Evolutionary conservation across 495 filamentous ascomycete genomes (phyloP).

Genomic region (Mycothermus thermophilus): DNA sequence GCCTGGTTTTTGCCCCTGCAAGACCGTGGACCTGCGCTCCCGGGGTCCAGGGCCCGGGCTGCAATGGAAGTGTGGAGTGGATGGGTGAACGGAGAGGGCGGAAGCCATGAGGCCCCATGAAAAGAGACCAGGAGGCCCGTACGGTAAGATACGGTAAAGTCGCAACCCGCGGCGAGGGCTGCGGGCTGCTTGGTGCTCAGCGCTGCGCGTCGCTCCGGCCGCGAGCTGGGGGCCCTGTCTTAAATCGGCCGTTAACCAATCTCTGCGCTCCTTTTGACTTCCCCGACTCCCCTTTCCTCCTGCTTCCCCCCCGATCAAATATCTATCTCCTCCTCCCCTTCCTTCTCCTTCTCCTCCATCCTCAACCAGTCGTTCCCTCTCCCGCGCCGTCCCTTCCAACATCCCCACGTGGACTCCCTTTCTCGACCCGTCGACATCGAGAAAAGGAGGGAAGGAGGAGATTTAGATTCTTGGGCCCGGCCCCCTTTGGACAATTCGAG

Average conservation of each 20-base stretch:
- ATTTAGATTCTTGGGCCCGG: slow-evolving; percentile 23
- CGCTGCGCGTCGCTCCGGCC: slow-evolving; percentile 13
- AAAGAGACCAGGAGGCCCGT: too few relatives aligned
- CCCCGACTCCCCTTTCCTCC: slow-evolving; percentile 41
- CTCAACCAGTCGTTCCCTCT: slow-evolving; percentile 42
- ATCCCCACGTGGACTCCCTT: slow-evolving; percentile 20
- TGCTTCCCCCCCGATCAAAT: slow-evolving; percentile 43
- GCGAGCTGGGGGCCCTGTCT: slow-evolving; percentile 31
- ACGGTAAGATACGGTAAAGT: too few relatives aligned
- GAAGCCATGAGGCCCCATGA: too few relatives aligned
- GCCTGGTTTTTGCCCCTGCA: slow-evolving; percentile 12
- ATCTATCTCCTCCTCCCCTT: slow-evolving; percentile 41
- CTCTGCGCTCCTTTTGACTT: slow-evolving; percentile 33
- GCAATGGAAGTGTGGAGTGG: slow-evolving; percentile 11
- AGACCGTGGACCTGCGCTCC: slow-evolving; percentile 10
- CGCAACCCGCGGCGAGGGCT: slow-evolving; percentile 17
- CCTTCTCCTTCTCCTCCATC: slow-evolving; percentile 37
- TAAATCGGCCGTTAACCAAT: slow-evolving; percentile 39
- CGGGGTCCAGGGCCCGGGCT: slow-evolving; percentile 18
- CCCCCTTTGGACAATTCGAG: too few relatives aligned
- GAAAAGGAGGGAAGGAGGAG: slow-evolving; percentile 30
- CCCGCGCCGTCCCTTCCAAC: slow-evolving; percentile 33
- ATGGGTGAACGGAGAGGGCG: too few relatives aligned
- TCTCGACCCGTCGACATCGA: slow-evolving; percentile 17
- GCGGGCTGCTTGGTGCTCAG: slow-evolving; percentile 21